Evolutionary conservation across 306 rosid species (phyloP), one percentile per base, ranked within the genome.

Genomic region (Fragaria vesca): DNA sequence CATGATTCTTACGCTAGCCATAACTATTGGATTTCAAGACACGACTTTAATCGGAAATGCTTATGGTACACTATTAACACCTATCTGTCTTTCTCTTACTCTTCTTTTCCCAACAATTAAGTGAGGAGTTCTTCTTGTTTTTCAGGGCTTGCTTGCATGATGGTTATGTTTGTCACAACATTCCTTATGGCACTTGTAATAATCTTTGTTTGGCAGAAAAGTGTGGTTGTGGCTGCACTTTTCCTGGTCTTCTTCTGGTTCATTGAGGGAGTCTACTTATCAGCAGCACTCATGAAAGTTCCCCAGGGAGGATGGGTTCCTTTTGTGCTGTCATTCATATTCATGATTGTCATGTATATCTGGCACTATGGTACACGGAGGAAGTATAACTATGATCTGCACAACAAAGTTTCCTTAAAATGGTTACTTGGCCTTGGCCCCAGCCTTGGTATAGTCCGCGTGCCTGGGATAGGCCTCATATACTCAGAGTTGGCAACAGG

Each of bases 261-360:
- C 70, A 73, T 93, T 47, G 97, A 93, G 88, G 93, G 94, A 0
- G 85, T 81, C 63, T 93, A 93, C 85, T 77, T 93, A 46, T 89
- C 94, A 70, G 80, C 97, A 63, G 97, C 93, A 76, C 78, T 89
- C 73, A 93, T 88, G 46, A 93, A 93, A 82, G 96, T 93, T 30
- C 96, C 94, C 73, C 94, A 89, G 87, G 97, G 94, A 80, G 96
- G 97, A 78, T 93, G 97, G 97, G 96, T 87, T 66, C 97, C 97
- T 43, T 86, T 93, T 47, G 94, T 84, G 75, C 81, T 93, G 26
- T 93, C 97, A 15, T 80, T 81, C 69, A 50, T 93, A 71, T 85
- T 93, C 82, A 88, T 86, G 90, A 32, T 82, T 11, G 79, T 93
- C 30, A 93, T 93, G 97, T 93, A 86, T 76, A 89, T 89, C 48